These are phyloP conservation scores for Boletus speciosus DNA, from an alignment of 768 basidiomycete species.

Conservation along the genomic window DNA sequence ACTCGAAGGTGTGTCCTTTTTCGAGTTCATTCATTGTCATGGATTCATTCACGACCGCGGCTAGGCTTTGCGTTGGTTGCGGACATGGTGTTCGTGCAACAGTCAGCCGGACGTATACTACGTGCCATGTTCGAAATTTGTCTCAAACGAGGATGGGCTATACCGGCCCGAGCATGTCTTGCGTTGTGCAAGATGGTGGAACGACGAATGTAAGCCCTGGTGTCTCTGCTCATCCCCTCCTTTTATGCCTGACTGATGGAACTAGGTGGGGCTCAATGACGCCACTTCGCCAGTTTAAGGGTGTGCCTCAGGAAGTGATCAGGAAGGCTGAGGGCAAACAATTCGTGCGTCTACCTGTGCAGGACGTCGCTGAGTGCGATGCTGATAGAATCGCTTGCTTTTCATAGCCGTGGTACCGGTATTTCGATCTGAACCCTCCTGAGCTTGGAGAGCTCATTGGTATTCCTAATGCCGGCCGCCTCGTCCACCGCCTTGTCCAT, in stretches of 20 bases:
- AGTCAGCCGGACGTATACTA: slow-evolving; percentile 95
- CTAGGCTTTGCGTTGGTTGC: slow-evolving; percentile 80
- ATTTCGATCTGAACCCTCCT: slow-evolving; percentile 87
- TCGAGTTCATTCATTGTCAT: not conserved
- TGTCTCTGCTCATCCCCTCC: not conserved
- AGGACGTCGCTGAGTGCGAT: not conserved
- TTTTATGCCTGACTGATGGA: not conserved
- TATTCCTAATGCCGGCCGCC: slow-evolving; percentile 86
- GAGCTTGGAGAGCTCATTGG: slow-evolving; percentile 96
- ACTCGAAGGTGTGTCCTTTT: slow-evolving; percentile 59
- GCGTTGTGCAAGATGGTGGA: slow-evolving; percentile 97
- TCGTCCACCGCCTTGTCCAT: slow-evolving; percentile 91
- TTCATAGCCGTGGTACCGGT: slow-evolving; percentile 87
- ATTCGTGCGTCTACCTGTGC: slow-evolving; percentile 58
- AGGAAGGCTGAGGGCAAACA: slow-evolving; percentile 95
- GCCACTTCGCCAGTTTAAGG: slow-evolving; percentile 92
- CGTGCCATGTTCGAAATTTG: slow-evolving; percentile 98
- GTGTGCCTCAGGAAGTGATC: slow-evolving; percentile 80
- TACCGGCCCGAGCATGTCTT: slow-evolving; percentile 85
- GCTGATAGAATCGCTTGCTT: not conserved
- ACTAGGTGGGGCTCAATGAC: slow-evolving; percentile 97
- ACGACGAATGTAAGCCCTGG: slow-evolving; percentile 60
- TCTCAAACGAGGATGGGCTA: slow-evolving; percentile 96
- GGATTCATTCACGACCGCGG: not conserved
- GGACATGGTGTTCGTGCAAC: slow-evolving; percentile 95